Conservation (phyloP, 176 grass and related monocot species). For the Carex littledalei region DNA sequence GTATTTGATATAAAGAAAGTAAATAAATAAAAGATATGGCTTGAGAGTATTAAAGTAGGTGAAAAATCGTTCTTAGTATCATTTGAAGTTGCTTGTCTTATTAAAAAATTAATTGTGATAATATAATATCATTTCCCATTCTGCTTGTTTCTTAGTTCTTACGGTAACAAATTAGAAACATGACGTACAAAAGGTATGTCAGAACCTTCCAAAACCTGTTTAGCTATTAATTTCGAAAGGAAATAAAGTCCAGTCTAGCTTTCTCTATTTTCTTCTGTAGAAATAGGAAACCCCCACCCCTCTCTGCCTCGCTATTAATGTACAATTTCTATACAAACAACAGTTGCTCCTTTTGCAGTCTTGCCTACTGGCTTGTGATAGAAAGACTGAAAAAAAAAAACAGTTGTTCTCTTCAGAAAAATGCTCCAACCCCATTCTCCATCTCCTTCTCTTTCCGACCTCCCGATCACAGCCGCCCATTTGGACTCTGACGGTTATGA, state of each 20-base stretch:
- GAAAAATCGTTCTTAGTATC: too few relatives aligned
- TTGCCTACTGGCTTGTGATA: neutral
- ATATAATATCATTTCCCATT: too few relatives aligned
- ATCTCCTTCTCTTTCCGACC: conserved; percentile 5
- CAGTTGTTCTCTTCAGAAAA: neutral
- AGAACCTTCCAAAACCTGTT: neutral
- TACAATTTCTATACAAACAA: conserved; percentile 13
- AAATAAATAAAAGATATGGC: too few relatives aligned
- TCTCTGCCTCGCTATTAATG: conserved; percentile 1
- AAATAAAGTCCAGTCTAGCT: neutral
- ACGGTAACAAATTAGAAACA: neutral
- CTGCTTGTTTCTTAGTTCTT: neutral
- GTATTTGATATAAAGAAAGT: too few relatives aligned
- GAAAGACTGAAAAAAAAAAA: neutral
- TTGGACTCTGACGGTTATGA: neutral
- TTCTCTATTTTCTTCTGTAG: neutral
- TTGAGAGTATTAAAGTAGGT: too few relatives aligned
- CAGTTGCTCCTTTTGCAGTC: neutral
- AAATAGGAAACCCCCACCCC: neutral
- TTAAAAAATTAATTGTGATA: too few relatives aligned
- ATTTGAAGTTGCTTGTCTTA: too few relatives aligned
- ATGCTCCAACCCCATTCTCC: conserved; percentile 7
- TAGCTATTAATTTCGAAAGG: neutral
- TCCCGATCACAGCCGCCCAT: conserved; percentile 9
- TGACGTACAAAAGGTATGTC: neutral